These are phyloP conservation scores for Jamesozyma gamospora DNA, from an alignment of 805 yeast genomes.

Conservation along the genomic window DNA sequence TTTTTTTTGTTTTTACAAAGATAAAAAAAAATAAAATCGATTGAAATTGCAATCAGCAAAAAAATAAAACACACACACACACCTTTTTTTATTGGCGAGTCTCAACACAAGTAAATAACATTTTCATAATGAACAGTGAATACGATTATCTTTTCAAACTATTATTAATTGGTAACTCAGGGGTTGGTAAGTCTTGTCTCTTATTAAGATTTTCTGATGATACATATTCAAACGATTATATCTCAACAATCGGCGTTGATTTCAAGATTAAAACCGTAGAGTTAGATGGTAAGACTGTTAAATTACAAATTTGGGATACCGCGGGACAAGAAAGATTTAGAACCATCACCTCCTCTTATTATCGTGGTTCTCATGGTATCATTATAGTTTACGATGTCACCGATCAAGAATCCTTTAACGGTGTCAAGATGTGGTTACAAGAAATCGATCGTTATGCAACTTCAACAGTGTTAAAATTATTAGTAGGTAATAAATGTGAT, in stretches of 20 bases:
- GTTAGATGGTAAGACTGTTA: constrained; percentile 92
- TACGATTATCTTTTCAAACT: constrained; percentile 96
- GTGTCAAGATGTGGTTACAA: constrained; percentile 97
- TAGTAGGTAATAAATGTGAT: constrained; percentile 96
- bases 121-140: constrained; percentile 77
- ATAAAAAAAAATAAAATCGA: too few relatives aligned
- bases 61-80: too few relatives aligned
- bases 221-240: constrained; percentile 92
- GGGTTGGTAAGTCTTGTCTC: constrained; percentile 96
- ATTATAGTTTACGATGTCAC: constrained; percentile 97
- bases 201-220: constrained; percentile 93
- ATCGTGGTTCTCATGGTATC: constrained; percentile 98
- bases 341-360: constrained; percentile 93
- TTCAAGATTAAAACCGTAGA: constrained; percentile 84
- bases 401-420: constrained; percentile 91
- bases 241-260: constrained; percentile 96
- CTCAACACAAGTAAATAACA: too few relatives aligned
- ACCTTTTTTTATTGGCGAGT: too few relatives aligned
- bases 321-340: constrained; percentile 98
- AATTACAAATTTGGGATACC: constrained; percentile 98
- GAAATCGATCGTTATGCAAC: constrained; percentile 98
- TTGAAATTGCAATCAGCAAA: too few relatives aligned
- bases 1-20: too few relatives aligned
- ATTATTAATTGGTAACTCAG: constrained; percentile 93
- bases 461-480: constrained; percentile 88